Percentiles rank a stretch among this genome's conserved stretches.
Evolutionary conservation across 73 alveolate species (phyloP).

Genomic region (Paramecium biaurelia): DNA sequence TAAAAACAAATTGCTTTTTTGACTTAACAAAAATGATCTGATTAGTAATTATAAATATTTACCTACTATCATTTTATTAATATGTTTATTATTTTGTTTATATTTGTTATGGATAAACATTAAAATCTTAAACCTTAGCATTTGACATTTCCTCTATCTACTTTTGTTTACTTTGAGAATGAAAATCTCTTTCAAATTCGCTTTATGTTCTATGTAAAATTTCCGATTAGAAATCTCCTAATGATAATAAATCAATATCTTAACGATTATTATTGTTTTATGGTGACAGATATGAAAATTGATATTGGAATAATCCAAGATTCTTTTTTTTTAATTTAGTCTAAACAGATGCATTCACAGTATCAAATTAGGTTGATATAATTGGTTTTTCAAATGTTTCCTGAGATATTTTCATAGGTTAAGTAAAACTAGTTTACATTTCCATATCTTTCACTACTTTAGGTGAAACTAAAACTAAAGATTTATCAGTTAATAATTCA

Average conservation of each 20-base stretch:
- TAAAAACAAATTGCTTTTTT: not conserved
- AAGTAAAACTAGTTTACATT: not conserved
- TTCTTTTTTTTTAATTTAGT: not conserved
- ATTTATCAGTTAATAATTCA: not conserved
- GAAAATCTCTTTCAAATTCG: not conserved
- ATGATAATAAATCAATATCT: not conserved
- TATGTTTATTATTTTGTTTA: not conserved
- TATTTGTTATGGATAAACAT: not conserved
- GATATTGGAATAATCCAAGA: not conserved
- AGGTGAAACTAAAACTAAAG: not conserved
- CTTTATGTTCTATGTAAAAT: not conserved
- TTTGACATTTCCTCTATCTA: not conserved
- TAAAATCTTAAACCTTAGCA: not conserved
- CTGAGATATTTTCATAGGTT: not conserved
- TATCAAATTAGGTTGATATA: not conserved
- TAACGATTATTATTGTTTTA: not conserved
- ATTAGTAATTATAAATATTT: not conserved
- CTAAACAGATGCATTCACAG: not conserved
- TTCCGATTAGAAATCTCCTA: not conserved
- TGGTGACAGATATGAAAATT: not conserved
- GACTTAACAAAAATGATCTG: not conserved
- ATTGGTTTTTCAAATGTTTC: not conserved
- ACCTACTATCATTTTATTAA: not conserved
- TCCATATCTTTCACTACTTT: not conserved
- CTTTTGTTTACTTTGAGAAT: not conserved